These are phyloP conservation scores for Rhizopus microsporus DNA, from an alignment of 371 early-diverging fungal species.

Conservation along the genomic window DNA sequence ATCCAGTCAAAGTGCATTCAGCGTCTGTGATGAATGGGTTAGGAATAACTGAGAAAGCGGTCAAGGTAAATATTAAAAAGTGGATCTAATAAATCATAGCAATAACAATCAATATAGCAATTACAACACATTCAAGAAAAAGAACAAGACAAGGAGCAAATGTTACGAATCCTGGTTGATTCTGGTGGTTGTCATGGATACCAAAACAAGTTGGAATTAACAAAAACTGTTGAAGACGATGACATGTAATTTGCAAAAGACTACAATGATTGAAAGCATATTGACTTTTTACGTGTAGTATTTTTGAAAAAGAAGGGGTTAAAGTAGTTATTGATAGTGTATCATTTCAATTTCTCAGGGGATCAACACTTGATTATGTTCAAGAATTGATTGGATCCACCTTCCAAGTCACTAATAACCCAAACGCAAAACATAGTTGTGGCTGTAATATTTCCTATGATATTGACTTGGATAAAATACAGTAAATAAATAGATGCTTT, in stretches of 20 bases:
- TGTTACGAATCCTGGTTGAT: constrained; percentile 84
- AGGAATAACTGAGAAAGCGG: constrained; percentile 40
- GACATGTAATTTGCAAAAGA: constrained; percentile 56
- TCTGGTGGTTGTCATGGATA: constrained; percentile 97
- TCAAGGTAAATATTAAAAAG: constrained; percentile 32
- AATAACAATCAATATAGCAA: constrained; percentile 52
- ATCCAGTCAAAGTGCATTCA: no score
- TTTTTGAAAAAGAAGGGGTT: constrained; percentile 84
- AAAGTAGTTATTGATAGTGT: constrained; percentile 80
- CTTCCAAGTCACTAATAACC: constrained; percentile 88
- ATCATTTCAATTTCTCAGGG: constrained; percentile 84
- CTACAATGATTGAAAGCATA: neutral
- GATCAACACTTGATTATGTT: constrained; percentile 87
- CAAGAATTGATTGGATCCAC: constrained; percentile 93
- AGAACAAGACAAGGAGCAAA: constrained; percentile 58
- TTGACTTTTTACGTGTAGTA: constrained; percentile 39
- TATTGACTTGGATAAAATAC: constrained; percentile 49
- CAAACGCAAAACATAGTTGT: constrained; percentile 89
- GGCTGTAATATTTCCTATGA: constrained; percentile 80
- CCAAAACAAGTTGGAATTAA: constrained; percentile 90
- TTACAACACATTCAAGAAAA: constrained; percentile 60
- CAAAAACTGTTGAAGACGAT: constrained; percentile 68
- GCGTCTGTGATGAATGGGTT: constrained; percentile 38
- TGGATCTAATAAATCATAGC: neutral
- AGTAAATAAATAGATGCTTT: neutral